Percentiles rank a stretch among this genome's conserved stretches.
phyloP scores from a whole-genome alignment of 805 yeast species.

The Komagataella kurtzmanii region DNA sequence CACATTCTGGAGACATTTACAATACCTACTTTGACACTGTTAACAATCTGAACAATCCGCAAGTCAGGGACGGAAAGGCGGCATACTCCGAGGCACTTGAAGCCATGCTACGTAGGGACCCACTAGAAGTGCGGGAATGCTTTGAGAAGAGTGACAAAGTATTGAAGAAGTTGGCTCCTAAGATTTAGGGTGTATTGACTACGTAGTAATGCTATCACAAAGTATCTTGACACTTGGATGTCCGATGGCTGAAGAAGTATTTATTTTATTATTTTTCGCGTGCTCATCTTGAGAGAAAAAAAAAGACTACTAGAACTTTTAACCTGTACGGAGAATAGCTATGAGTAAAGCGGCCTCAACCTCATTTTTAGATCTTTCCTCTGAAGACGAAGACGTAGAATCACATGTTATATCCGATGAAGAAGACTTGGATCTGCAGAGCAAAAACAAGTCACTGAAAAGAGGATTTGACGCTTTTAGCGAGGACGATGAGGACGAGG shows the following conservation, averaged over 20 bases:
- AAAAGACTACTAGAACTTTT: background rate
- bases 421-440: slow-evolving; percentile 3
- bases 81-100: slow-evolving; percentile 34
- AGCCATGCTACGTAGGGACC: slow-evolving; percentile 22
- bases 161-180: slow-evolving; percentile 7
- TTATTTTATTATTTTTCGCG: background rate
- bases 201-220: background rate
- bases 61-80: slow-evolving; percentile 33
- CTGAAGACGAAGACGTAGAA: background rate
- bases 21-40: slow-evolving; percentile 57
- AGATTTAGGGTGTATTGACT: background rate
- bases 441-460: slow-evolving; percentile 5
- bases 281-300: background rate
- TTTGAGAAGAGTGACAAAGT: slow-evolving; percentile 10
- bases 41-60: slow-evolving; percentile 33
- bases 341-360: background rate
- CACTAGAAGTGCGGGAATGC: slow-evolving; percentile 20
- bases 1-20: slow-evolving; percentile 72
- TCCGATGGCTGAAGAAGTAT: too few relatives aligned
- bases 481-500: slow-evolving; percentile 13
- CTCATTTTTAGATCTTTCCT: background rate
- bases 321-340: background rate
- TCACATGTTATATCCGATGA: background rate
- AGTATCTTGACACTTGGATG: too few relatives aligned
- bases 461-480: slow-evolving; percentile 3